phyloP scores from a whole-genome alignment of 129 eudicot species.

The Calendula officinalis region DNA sequence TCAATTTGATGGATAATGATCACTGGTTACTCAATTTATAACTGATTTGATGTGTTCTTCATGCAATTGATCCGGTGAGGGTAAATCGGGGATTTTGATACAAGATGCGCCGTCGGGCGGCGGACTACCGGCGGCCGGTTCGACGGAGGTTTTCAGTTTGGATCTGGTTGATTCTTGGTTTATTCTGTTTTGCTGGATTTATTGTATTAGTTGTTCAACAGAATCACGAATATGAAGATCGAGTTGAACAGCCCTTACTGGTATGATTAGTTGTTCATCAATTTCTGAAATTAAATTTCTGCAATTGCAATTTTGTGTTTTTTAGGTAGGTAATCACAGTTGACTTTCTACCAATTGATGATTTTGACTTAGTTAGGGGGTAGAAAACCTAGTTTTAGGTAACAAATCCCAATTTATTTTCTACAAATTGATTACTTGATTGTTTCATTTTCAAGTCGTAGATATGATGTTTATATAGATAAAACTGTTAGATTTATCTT shows the following conservation, averaged over 20 bases:
- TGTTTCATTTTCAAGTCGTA: background rate
- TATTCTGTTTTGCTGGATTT: slow-evolving; percentile 55
- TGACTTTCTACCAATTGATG: no score
- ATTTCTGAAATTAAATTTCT: background rate
- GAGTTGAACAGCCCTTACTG: slow-evolving; percentile 50
- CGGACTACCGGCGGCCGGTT: slow-evolving; percentile 93
- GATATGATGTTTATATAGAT: no score
- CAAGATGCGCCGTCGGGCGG: slow-evolving; percentile 91
- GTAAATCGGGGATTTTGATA: slow-evolving; percentile 14
- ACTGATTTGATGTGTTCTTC: slow-evolving; percentile 22
- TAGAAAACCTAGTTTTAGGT: slow-evolving; percentile 21
- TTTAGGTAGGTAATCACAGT: no score
- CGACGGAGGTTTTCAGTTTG: slow-evolving; percentile 63
- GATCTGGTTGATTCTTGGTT: slow-evolving; percentile 71
- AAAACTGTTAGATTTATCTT: no score
- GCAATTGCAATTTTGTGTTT: background rate
- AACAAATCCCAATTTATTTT: background rate
- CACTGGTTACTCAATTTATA: slow-evolving; percentile 16
- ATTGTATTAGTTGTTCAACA: slow-evolving; percentile 55
- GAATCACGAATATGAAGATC: slow-evolving; percentile 54
- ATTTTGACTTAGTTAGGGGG: no score
- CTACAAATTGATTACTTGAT: background rate
- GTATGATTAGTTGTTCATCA: slow-evolving; percentile 30
- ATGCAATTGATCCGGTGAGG: slow-evolving; percentile 24
- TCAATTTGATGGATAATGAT: slow-evolving; percentile 10